Evolutionary conservation across 2,329 filamentous ascomycete species (phyloP).

Genomic region (Diaporthe citri): DNA sequence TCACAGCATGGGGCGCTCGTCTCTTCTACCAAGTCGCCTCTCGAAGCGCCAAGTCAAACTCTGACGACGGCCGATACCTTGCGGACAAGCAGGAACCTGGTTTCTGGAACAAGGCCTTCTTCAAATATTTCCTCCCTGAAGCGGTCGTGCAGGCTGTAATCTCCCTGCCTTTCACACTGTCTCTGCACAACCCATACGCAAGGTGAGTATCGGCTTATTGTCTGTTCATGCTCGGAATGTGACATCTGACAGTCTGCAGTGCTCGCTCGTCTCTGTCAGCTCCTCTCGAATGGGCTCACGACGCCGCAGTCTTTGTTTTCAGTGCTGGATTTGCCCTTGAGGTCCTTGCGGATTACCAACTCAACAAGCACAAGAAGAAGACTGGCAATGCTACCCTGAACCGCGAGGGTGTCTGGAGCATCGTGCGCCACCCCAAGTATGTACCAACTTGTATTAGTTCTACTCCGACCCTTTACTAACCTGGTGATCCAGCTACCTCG

Average conservation of each 20-base stretch:
- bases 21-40: constrained; percentile 67
- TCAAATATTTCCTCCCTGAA: constrained; percentile 68
- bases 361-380: constrained; percentile 62
- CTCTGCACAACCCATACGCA: constrained; percentile 60
- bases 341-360: constrained; percentile 67
- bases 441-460: constrained; percentile 42
- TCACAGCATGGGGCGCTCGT: constrained; percentile 69
- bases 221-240: constrained; percentile 37
- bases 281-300: constrained; percentile 44
- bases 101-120: constrained; percentile 70
- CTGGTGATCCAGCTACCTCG: constrained; percentile 64
- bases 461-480: neutral
- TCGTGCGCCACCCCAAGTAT: constrained; percentile 73
- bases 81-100: constrained; percentile 60
- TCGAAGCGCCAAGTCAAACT: constrained; percentile 61
- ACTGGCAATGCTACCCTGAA: constrained; percentile 56
- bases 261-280: constrained; percentile 35
- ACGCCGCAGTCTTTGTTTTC: constrained; percentile 66
- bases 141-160: constrained; percentile 69
- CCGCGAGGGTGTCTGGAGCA: constrained; percentile 71
- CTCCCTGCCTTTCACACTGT: constrained; percentile 67
- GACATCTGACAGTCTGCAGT: constrained; percentile 32
- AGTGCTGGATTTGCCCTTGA: constrained; percentile 68
- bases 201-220: constrained; percentile 51
- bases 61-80: constrained; percentile 69